Evolutionary conservation across 2,329 filamentous ascomycete genomes (phyloP).

Genomic region (Proliferodiscus dingleyae): DNA sequence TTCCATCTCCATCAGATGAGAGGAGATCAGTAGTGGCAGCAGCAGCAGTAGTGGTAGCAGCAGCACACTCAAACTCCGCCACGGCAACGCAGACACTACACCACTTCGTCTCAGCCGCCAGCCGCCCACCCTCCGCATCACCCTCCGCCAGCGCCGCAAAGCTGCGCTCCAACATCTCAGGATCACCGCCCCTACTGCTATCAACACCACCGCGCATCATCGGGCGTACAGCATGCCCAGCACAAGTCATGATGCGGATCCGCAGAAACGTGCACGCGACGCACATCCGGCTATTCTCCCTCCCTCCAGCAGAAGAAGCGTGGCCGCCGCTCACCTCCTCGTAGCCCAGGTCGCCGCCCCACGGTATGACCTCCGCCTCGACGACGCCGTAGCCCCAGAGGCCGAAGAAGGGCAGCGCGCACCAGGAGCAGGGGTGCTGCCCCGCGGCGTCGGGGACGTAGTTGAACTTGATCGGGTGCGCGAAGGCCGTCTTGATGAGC

Average conservation of each 20-base stretch:
- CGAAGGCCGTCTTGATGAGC: constrained; percentile 24
- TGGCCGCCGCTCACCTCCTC: constrained; percentile 23
- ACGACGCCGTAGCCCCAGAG: constrained; percentile 19
- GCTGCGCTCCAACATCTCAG: constrained; percentile 3
- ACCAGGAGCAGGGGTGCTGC: constrained; percentile 21
- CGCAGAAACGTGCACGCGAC: constrained; percentile 21
- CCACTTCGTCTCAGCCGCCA: constrained; percentile 18
- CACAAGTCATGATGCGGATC: constrained; percentile 19
- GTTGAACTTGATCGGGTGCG: constrained; percentile 29
- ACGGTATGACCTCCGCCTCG: constrained; percentile 19
- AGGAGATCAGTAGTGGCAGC: too few species aligned
- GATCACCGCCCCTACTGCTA: too few species aligned
- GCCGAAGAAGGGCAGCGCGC: constrained; percentile 23
- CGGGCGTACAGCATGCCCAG: constrained; percentile 8
- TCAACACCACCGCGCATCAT: constrained; percentile 13
- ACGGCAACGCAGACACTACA: constrained; percentile 24
- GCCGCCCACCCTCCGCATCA: constrained; percentile 5
- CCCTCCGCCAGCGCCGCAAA: constrained; percentile 7
- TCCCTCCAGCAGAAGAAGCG: constrained; percentile 4
- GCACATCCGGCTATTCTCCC: constrained; percentile 23
- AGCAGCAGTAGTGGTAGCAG: constrained; percentile 2
- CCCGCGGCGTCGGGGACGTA: constrained; percentile 10
- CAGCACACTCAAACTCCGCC: constrained; percentile 15
- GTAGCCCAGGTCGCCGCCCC: constrained; percentile 9
- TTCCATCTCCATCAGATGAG: not conserved